These are phyloP conservation scores for Blepharisma stoltei DNA, from an alignment of 73 alveolate genomes.

Conservation along the genomic window DNA sequence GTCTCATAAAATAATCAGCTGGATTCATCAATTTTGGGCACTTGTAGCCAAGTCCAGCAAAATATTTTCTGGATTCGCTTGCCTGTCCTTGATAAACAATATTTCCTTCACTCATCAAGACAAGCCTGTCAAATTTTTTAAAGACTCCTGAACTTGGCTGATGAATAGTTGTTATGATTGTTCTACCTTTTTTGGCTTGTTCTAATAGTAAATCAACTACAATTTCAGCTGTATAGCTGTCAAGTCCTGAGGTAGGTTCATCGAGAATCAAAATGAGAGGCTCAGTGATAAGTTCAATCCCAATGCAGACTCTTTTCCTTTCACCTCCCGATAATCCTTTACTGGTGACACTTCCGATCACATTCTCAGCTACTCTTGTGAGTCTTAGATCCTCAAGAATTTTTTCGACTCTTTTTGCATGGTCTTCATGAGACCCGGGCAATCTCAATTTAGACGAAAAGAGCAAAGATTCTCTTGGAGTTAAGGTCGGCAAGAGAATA, in stretches of 20 bases:
- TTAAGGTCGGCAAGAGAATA: neutral
- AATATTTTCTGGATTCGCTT: conserved; percentile 35
- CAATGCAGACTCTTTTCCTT: conserved; percentile 69
- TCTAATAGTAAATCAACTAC: conserved; percentile 39
- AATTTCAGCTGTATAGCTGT: conserved; percentile 50
- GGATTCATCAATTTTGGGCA: conserved; percentile 59
- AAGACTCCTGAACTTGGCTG: conserved; percentile 61
- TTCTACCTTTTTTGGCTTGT: conserved; percentile 46
- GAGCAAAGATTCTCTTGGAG: neutral
- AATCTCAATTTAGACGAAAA: neutral
- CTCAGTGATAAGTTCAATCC: conserved; percentile 67
- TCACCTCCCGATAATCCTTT: conserved; percentile 88
- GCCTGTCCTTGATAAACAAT: conserved; percentile 62
- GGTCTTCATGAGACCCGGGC: neutral
- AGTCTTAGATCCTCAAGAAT: neutral
- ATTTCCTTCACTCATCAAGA: conserved; percentile 55
- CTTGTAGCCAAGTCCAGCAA: conserved; percentile 39
- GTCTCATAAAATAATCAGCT: conserved; percentile 34
- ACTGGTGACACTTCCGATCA: conserved; percentile 43
- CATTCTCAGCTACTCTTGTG: neutral
- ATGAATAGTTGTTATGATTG: conserved; percentile 62
- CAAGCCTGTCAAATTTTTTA: conserved; percentile 50
- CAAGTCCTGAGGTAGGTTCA: conserved; percentile 85
- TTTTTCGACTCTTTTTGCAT: neutral
- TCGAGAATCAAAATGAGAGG: conserved; percentile 69